Percentiles rank a stretch among this genome's conserved stretches.
Evolutionary conservation across 2,329 filamentous ascomycete genomes (phyloP).

Genomic region (Cladosporium sp.): DNA sequence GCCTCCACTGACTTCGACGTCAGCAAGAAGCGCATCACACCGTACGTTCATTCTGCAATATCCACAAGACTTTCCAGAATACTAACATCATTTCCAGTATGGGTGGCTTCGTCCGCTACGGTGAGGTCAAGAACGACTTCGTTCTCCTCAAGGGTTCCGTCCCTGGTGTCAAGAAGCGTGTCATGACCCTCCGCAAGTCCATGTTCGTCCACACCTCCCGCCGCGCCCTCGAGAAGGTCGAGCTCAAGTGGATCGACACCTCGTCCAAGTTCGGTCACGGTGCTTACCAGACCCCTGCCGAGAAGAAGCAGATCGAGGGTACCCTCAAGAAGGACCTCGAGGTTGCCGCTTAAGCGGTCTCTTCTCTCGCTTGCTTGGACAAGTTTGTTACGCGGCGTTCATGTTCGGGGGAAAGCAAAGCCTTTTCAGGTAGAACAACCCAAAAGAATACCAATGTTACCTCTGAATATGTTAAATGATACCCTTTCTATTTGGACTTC

Average conservation of each 20-base stretch:
- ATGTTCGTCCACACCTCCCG: constrained; percentile 97
- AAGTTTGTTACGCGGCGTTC: constrained; percentile 19
- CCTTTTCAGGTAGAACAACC: constrained; percentile 20
- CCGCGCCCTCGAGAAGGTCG: constrained; percentile 96
- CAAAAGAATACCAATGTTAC: constrained; percentile 18
- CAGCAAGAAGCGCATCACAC: constrained; percentile 99
- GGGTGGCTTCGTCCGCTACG: constrained; percentile 99
- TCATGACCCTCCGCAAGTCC: constrained; percentile 98
- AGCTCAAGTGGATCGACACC: constrained; percentile 99
- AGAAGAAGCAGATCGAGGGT: constrained; percentile 98
- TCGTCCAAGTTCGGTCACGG: constrained; percentile 99
- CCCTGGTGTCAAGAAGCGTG: constrained; percentile 98
- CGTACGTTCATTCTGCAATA: constrained; percentile 69
- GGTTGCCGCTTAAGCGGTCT: constrained; percentile 17
- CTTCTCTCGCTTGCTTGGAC: constrained; percentile 13
- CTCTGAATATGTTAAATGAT: constrained; percentile 19
- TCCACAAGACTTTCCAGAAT: not conserved
- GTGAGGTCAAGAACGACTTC: constrained; percentile 99
- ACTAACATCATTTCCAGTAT: constrained; percentile 61
- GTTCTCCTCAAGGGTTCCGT: constrained; percentile 96
- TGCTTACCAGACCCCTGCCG: constrained; percentile 96
- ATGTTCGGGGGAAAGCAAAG: constrained; percentile 20
- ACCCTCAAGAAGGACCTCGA: constrained; percentile 97
- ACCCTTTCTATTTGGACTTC: constrained; percentile 10
- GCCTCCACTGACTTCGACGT: constrained; percentile 93